phyloP scores from a whole-genome alignment of 2,329 filamentous ascomycete species.

The Coniochaeta sp. region DNA sequence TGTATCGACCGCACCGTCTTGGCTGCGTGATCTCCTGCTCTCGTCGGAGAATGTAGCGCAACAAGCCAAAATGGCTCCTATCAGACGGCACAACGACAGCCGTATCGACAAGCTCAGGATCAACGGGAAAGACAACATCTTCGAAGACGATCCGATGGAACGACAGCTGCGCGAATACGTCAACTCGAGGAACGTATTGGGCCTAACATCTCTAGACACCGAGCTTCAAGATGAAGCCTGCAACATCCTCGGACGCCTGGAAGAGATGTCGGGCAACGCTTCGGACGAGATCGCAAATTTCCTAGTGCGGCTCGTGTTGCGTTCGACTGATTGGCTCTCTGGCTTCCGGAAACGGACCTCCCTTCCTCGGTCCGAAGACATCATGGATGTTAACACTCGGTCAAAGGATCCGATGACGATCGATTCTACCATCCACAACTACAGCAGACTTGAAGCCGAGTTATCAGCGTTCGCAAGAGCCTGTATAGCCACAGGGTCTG shows the following conservation, averaged over 20 bases:
- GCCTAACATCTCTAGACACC: conserved; percentile 51
- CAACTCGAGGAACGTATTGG: conserved; percentile 41
- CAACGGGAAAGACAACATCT: conserved; percentile 51
- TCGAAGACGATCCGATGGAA: conserved; percentile 50
- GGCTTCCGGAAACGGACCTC: conserved; percentile 49
- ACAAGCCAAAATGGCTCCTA: conserved; percentile 40
- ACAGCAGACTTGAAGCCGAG: conserved; percentile 48
- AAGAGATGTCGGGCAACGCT: conserved; percentile 41
- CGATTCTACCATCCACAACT: conserved; percentile 54
- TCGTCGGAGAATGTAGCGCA: conserved; percentile 33
- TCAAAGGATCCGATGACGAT: conserved; percentile 48
- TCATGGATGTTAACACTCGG: conserved; percentile 38
- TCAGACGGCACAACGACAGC: conserved; percentile 38
- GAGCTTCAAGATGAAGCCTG: conserved; percentile 56
- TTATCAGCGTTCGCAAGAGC: conserved; percentile 43
- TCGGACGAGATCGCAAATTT: conserved; percentile 47
- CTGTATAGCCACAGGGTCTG: conserved; percentile 36
- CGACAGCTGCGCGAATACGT: conserved; percentile 47
- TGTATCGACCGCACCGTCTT: conserved; percentile 33
- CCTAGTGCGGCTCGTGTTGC: conserved; percentile 44
- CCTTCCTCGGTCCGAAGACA: conserved; percentile 49
- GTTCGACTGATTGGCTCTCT: conserved; percentile 45
- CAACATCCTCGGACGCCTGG: conserved; percentile 48
- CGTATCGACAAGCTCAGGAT: conserved; percentile 42
- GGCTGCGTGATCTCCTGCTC: conserved; percentile 55